A percentile compares a stretch with the other conserved stretches of the same genome.
These are phyloP conservation scores for Eutrema japonicum DNA, from an alignment of 345 rosid genomes.

Conservation along the genomic window DNA sequence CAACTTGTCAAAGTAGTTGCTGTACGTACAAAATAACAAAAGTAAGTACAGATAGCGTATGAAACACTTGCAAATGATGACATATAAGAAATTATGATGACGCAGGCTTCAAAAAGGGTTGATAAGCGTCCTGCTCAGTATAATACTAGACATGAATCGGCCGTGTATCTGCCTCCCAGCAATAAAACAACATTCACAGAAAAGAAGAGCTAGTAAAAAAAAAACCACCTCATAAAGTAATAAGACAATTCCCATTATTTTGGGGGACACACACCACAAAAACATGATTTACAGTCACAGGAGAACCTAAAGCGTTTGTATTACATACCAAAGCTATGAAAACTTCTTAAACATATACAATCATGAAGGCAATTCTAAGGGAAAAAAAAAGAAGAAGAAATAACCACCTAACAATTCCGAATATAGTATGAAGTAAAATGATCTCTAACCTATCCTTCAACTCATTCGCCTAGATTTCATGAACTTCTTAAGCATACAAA, in stretches of 20 bases:
- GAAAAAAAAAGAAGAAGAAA: background rate
- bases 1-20: conserved; percentile 99
- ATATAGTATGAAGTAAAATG: conserved; percentile 16
- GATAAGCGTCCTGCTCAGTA: conserved; percentile 18
- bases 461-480: background rate
- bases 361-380: conserved; percentile 3
- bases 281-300: conserved; percentile 5
- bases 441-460: conserved; percentile 5
- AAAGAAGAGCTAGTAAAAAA: conserved; percentile 22
- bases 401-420: conserved; percentile 5
- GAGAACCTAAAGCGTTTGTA: conserved; percentile 10
- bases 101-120: background rate
- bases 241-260: background rate
- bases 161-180: background rate
- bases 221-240: conserved; percentile 26
- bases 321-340: conserved; percentile 13
- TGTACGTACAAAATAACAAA: conserved; percentile 44
- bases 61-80: conserved; percentile 17
- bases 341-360: background rate
- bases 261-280: conserved; percentile 10
- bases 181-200: conserved; percentile 12
- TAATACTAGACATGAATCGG: conserved; percentile 16
- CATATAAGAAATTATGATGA: conserved; percentile 10
- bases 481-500: background rate
- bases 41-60: conserved; percentile 13